A percentile compares a stretch with the other conserved stretches of the same genome.
phyloP scores from a whole-genome alignment of 164 flowering plant species.

The Protea cynaroides region DNA sequence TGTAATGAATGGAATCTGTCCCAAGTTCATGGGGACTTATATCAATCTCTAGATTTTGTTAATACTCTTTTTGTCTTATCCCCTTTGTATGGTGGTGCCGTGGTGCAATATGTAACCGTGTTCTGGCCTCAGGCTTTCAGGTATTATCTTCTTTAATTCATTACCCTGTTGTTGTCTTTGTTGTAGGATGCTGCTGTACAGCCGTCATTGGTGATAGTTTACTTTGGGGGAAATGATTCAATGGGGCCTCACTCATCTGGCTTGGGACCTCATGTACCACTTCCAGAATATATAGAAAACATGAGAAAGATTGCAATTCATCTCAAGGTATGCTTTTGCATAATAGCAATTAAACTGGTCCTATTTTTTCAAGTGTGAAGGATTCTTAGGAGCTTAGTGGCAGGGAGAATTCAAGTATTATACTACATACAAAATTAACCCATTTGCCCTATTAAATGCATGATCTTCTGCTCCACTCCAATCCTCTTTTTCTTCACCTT shows the following conservation, averaged over 20 bases:
- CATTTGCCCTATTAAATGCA: no score
- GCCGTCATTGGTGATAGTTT: conserved; percentile 78
- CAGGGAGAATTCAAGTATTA: no score
- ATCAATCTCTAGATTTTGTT: no score
- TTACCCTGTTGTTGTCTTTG: conserved; percentile 1
- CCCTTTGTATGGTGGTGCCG: no score
- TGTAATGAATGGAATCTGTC: no score
- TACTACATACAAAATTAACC: no score
- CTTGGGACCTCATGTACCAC: conserved; percentile 94
- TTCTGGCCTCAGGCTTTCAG: not conserved
- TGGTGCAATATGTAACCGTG: no score
- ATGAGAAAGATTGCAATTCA: conserved; percentile 69
- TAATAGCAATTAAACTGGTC: not conserved
- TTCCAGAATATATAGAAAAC: conserved; percentile 71
- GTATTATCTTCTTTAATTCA: not conserved
- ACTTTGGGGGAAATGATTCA: conserved; percentile 98
- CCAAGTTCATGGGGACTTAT: no score
- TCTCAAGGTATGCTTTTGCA: conserved; percentile 48
- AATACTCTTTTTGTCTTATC: no score
- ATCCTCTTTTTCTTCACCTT: not conserved
- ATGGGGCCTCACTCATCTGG: conserved; percentile 85
- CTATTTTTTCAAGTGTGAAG: no score
- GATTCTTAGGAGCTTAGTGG: no score
- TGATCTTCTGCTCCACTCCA: no score
- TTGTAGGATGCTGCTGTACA: conserved; percentile 68